These are phyloP conservation scores for Zostera marina DNA, from an alignment of 116 monocot genomes.

Conservation along the genomic window DNA sequence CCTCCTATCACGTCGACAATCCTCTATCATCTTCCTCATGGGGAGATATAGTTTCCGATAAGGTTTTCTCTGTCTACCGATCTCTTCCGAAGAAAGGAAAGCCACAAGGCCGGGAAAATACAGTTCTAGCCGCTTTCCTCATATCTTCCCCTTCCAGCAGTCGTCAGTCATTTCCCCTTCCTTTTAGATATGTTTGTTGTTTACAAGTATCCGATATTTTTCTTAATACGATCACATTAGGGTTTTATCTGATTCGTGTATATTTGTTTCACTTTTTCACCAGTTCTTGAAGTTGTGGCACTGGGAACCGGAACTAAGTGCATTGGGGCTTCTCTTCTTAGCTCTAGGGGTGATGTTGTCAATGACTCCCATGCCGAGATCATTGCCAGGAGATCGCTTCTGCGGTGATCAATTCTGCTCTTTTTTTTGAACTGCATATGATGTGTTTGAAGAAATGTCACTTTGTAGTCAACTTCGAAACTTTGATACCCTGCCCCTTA, in stretches of 20 bases:
- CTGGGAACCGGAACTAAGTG: slow-evolving; percentile 94
- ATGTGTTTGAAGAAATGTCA: not conserved
- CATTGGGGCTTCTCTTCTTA: slow-evolving; percentile 62
- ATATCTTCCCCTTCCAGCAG: slow-evolving; percentile 39
- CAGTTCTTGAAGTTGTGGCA: slow-evolving; percentile 41
- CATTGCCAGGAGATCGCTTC: slow-evolving; percentile 58
- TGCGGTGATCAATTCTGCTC: slow-evolving; percentile 29
- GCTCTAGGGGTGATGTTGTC: slow-evolving; percentile 64
- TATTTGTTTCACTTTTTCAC: not conserved
- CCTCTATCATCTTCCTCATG: slow-evolving; percentile 13
- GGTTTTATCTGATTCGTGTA: not conserved
- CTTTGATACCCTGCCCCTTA: too few species aligned
- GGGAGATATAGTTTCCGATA: slow-evolving; percentile 33
- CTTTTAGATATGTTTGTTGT: too few species aligned
- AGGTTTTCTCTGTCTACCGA: slow-evolving; percentile 31
- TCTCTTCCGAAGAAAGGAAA: slow-evolving; percentile 89
- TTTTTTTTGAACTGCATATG: not conserved
- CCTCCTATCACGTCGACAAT: not conserved
- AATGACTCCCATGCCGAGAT: slow-evolving; percentile 93
- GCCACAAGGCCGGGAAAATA: slow-evolving; percentile 74
- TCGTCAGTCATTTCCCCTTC: slow-evolving; percentile 9
- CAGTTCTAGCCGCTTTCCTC: slow-evolving; percentile 80
- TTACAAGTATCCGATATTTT: not conserved
- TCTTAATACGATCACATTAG: not conserved
- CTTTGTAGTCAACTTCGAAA: not conserved